A percentile compares a stretch with the other conserved stretches of the same genome.
These are phyloP conservation scores for Pythium volutum DNA, from an alignment of 352 stramenopile genomes.

Conservation along the genomic window DNA sequence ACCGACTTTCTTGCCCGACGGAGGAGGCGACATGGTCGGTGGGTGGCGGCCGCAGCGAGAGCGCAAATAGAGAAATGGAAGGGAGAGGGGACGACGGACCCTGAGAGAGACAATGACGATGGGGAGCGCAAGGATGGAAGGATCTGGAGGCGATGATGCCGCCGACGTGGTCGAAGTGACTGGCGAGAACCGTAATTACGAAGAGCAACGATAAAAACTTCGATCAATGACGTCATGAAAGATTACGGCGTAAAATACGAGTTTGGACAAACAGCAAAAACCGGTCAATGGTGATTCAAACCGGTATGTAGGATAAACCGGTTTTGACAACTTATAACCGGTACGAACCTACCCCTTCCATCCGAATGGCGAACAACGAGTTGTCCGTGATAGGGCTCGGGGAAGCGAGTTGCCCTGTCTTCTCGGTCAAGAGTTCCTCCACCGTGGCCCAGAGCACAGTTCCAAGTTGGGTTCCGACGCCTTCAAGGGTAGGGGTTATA, in stretches of 20 bases:
- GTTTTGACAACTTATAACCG: background rate
- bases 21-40: constrained; percentile 44
- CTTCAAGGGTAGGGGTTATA: background rate
- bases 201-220: constrained; percentile 10
- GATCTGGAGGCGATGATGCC: constrained; percentile 16
- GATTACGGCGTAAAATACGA: background rate
- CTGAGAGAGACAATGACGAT: background rate
- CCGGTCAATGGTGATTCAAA: background rate
- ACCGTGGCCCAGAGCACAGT: constrained; percentile 16
- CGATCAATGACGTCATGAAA: constrained; percentile 26
- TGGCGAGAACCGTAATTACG: constrained; percentile 22
- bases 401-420: background rate
- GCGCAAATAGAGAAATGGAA: background rate
- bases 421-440: background rate
- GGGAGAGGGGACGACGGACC: background rate
- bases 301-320: background rate
- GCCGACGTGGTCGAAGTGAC: constrained; percentile 16
- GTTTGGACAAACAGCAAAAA: background rate
- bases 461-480: background rate
- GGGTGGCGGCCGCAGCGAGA: background rate
- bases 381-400: background rate
- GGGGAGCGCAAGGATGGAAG: background rate
- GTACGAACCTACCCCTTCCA: background rate
- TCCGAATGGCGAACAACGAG: background rate
- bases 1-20: constrained; percentile 80